A percentile compares a stretch with the other conserved stretches of the same genome.
Evolutionary conservation across 1,284 basidiomycete species (phyloP).

Genomic region (Pseudozyma sp.): DNA sequence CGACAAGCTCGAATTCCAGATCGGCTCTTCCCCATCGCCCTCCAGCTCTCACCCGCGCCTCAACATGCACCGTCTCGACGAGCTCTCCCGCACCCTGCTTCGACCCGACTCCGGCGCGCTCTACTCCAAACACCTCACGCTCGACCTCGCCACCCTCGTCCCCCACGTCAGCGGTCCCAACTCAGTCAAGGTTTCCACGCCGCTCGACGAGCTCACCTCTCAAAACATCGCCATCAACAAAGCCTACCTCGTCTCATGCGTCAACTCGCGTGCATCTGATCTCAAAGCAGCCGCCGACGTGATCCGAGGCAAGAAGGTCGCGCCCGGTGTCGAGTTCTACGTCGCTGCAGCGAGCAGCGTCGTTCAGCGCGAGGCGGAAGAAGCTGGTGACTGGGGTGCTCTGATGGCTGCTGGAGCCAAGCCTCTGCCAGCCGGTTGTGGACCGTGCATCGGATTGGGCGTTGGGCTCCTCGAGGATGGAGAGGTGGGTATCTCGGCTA

Average conservation of each 20-base stretch:
- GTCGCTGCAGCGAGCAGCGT: slow-evolving; percentile 92
- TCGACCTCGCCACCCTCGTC: slow-evolving; percentile 92
- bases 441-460: slow-evolving; percentile 96
- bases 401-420: slow-evolving; percentile 89
- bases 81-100: slow-evolving; percentile 74
- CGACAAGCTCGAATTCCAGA: slow-evolving; percentile 80
- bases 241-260: slow-evolving; percentile 97
- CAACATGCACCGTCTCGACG: slow-evolving; percentile 79
- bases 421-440: slow-evolving; percentile 92
- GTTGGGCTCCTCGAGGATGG: slow-evolving; percentile 92
- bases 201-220: slow-evolving; percentile 82
- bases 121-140: slow-evolving; percentile 88
- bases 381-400: slow-evolving; percentile 86
- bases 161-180: slow-evolving; percentile 97
- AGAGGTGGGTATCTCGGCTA: slow-evolving; percentile 94
- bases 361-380: slow-evolving; percentile 90
- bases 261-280: slow-evolving; percentile 96
- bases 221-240: slow-evolving; percentile 88
- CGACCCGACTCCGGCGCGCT: slow-evolving; percentile 81
- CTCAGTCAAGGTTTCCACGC: slow-evolving; percentile 94
- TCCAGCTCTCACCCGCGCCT: slow-evolving; percentile 82
- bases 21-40: slow-evolving; percentile 72
- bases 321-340: slow-evolving; percentile 91
- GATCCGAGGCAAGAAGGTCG: slow-evolving; percentile 84
- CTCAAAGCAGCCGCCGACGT: slow-evolving; percentile 91